A percentile compares a stretch with the other conserved stretches of the same genome.
Evolutionary conservation across 2,329 filamentous ascomycete genomes (phyloP).

Genomic region (Diaporthe sp.): DNA sequence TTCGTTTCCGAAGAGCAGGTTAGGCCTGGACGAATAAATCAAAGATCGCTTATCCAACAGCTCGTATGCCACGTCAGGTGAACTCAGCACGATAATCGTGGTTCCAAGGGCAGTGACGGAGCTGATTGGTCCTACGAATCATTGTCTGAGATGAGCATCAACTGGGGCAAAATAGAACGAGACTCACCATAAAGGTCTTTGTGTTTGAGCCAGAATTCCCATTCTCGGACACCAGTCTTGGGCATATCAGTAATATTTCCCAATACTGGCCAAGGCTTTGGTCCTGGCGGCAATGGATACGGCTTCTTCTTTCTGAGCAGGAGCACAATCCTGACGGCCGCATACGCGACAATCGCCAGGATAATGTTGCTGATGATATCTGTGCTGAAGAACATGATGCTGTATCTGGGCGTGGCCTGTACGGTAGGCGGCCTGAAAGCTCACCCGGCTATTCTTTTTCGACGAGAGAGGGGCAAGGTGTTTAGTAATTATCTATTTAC

Average conservation of each 20-base stretch:
- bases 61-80: slow-evolving; percentile 11
- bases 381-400: slow-evolving; percentile 1
- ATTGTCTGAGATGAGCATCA: background rate
- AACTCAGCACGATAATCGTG: slow-evolving; percentile 24
- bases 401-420: background rate
- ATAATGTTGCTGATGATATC: slow-evolving; percentile 11
- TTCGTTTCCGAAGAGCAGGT: background rate
- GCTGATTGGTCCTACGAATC: slow-evolving; percentile 25
- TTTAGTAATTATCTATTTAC: background rate
- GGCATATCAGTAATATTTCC: slow-evolving; percentile 31
- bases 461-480: background rate
- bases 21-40: slow-evolving; percentile 30
- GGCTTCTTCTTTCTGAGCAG: background rate
- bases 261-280: slow-evolving; percentile 27
- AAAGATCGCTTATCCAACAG: slow-evolving; percentile 29
- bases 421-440: background rate
- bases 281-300: slow-evolving; percentile 27
- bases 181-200: slow-evolving; percentile 23
- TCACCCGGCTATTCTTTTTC: background rate
- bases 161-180: background rate
- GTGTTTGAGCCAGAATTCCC: slow-evolving; percentile 28
- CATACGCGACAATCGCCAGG: slow-evolving; percentile 4
- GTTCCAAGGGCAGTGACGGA: slow-evolving; percentile 30
- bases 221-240: slow-evolving; percentile 9
- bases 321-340: slow-evolving; percentile 13